These are phyloP conservation scores for Zanthoxylum bungeanum DNA, from an alignment of 345 rosid species.

Conservation along the genomic window DNA sequence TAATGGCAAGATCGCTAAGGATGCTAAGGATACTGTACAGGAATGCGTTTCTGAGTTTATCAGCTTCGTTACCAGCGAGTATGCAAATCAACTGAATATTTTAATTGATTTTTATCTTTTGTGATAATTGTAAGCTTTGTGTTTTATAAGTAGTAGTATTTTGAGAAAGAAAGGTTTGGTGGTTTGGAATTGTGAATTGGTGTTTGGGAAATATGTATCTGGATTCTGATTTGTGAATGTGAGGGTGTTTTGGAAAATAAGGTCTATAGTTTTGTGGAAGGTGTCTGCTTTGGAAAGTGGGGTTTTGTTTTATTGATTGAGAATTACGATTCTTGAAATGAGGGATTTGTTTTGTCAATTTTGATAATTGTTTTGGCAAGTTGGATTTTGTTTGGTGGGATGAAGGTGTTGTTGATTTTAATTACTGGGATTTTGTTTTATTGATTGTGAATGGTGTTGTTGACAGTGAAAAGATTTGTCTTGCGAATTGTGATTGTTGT, in stretches of 20 bases:
- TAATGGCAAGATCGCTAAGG: constrained; percentile 63
- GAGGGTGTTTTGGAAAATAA: constrained; percentile 1
- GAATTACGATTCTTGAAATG: neutral
- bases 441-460: neutral
- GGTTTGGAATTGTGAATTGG: neutral
- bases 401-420: neutral
- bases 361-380: no score
- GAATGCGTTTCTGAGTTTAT: constrained; percentile 74
- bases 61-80: constrained; percentile 74
- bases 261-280: neutral
- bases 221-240: neutral
- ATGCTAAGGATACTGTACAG: constrained; percentile 65
- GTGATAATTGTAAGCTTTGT: neutral
- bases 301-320: neutral
- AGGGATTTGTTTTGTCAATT: neutral
- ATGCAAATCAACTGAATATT: neutral
- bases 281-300: neutral
- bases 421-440: neutral
- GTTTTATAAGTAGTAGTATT: neutral
- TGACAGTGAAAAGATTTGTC: neutral
- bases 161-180: neutral
- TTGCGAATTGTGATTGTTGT: constrained; percentile 2
- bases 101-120: neutral
- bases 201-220: neutral
- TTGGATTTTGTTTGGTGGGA: neutral